phyloP scores from a whole-genome alignment of 2,329 filamentous ascomycete genomes.

The Alternaria sp. region DNA sequence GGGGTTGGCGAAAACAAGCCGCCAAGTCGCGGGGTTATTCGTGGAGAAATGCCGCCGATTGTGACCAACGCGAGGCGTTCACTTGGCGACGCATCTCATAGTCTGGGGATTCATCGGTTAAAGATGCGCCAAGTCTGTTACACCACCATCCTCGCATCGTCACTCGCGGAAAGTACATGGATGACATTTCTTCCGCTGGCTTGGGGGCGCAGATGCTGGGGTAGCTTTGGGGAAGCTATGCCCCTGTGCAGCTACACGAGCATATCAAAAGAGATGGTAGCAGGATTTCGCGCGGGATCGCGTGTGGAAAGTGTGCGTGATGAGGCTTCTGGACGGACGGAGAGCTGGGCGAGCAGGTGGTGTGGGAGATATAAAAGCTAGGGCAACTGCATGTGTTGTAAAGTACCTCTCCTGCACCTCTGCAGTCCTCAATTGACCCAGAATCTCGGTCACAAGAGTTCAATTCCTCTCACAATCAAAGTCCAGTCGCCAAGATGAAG shows the following conservation, averaged over 20 bases:
- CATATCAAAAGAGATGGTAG: slow-evolving; percentile 5
- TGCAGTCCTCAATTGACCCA: slow-evolving; percentile 13
- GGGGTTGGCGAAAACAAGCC: slow-evolving; percentile 3
- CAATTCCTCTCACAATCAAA: background rate
- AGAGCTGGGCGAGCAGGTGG: background rate
- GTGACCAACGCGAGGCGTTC: slow-evolving; percentile 9
- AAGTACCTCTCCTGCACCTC: slow-evolving; percentile 7
- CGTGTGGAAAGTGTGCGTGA: background rate
- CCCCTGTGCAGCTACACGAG: background rate
- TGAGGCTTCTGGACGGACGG: background rate
- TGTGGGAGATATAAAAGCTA: slow-evolving; percentile 10
- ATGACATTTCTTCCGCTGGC: slow-evolving; percentile 13
- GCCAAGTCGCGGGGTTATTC: slow-evolving; percentile 20
- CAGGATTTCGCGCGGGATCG: background rate
- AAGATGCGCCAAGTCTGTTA: slow-evolving; percentile 17
- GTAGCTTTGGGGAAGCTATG: slow-evolving; percentile 11
- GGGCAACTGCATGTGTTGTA: background rate
- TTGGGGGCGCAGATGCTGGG: slow-evolving; percentile 4
- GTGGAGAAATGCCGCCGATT: slow-evolving; percentile 22
- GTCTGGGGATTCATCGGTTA: slow-evolving; percentile 8
- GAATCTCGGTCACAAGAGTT: slow-evolving; percentile 4
- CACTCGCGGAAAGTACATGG: slow-evolving; percentile 27
- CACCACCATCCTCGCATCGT: slow-evolving; percentile 9
- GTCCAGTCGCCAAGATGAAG: slow-evolving; percentile 25
- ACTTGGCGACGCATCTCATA: slow-evolving; percentile 19